Conservation (phyloP, 441 rosid genomes). For the Monsonia emarginata region DNA sequence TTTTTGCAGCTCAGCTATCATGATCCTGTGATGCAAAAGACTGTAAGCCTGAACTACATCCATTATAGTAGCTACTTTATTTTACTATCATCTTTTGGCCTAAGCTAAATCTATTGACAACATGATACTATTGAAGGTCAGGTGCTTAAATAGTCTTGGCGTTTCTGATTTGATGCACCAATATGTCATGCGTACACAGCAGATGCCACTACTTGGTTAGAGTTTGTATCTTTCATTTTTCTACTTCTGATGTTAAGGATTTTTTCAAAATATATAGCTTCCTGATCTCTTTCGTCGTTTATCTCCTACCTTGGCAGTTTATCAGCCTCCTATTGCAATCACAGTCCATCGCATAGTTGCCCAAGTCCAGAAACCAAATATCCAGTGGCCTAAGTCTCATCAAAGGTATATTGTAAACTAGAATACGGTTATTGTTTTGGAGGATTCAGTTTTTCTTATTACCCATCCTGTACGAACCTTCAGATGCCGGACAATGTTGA, state of each 20-base stretch:
- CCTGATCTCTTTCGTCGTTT: constrained; percentile 2
- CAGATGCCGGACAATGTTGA: constrained; percentile 61
- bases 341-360: constrained; percentile 56
- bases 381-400: constrained; percentile 90
- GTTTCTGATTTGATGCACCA: constrained; percentile 65
- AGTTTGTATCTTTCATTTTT: constrained; percentile 5
- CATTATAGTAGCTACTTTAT: constrained; percentile 12
- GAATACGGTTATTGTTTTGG: constrained; percentile 10
- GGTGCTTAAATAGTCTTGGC: constrained; percentile 66
- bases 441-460: constrained; percentile 18
- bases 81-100: constrained; percentile 17
- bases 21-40: constrained; percentile 90
- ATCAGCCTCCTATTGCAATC: constrained; percentile 62
- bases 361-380: constrained; percentile 73
- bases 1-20: constrained; percentile 77
- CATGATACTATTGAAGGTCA: constrained; percentile 39
- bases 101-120: constrained; percentile 16
- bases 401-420: constrained; percentile 42
- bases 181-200: constrained; percentile 62
- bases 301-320: constrained; percentile 38
- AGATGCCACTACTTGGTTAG: constrained; percentile 66
- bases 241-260: constrained; percentile 14
- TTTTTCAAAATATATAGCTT: constrained; percentile 7
- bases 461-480: constrained; percentile 22
- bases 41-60: constrained; percentile 46